Percentiles rank a stretch among this genome's conserved stretches.
Conservation (phyloP, 192 early-diverging fungal species). For the Mortierella antarctica region DNA sequence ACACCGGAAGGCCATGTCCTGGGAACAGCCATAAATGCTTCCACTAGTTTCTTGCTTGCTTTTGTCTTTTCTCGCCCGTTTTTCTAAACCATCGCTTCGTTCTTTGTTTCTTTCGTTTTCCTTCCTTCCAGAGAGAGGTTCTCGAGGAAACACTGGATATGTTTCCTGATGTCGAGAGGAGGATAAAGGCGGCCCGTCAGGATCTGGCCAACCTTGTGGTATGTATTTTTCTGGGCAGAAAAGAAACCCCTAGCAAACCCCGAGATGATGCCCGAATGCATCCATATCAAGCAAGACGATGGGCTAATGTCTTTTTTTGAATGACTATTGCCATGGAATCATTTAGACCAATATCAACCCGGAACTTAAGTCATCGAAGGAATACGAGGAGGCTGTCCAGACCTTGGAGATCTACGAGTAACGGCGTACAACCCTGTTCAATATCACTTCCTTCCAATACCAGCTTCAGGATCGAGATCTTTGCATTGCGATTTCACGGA, state of each 20-base stretch:
- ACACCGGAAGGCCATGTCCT: not conserved
- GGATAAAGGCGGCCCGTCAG: constrained; percentile 57
- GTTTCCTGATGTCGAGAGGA: constrained; percentile 69
- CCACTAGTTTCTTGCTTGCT: no score
- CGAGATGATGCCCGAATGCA: not conserved
- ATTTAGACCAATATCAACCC: constrained; percentile 34
- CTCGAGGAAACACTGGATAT: constrained; percentile 69
- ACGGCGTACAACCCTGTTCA: not conserved
- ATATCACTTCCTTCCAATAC: no score
- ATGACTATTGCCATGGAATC: not conserved
- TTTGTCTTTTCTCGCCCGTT: no score
- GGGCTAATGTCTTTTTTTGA: not conserved
- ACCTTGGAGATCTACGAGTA: constrained; percentile 27
- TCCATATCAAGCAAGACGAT: no score
- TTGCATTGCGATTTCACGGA: no score
- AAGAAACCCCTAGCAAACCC: not conserved
- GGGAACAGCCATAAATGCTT: no score
- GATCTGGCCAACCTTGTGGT: constrained; percentile 61
- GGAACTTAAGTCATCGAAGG: constrained; percentile 43
- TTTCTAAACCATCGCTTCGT: not conserved
- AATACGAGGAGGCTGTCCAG: constrained; percentile 43
- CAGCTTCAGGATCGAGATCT: not conserved
- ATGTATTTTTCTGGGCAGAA: constrained; percentile 9
- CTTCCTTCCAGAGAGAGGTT: constrained; percentile 61
- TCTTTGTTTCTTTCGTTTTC: constrained; percentile 1